Conservation (phyloP, 352 stramenopile species). For the Globisporangium paroecandrum region DNA sequence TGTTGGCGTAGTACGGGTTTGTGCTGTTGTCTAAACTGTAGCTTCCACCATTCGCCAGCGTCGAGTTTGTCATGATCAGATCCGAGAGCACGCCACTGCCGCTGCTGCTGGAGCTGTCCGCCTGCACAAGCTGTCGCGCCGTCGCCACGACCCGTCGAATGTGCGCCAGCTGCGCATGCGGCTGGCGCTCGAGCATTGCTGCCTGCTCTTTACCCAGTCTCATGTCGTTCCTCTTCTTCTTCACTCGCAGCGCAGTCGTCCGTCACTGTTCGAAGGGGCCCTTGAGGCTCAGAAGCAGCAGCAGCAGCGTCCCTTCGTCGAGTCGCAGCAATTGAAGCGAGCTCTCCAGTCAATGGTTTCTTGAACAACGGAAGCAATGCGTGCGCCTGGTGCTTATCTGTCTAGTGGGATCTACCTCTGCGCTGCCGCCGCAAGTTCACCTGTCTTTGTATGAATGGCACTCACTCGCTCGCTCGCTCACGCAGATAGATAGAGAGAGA, state of each 20-base stretch:
- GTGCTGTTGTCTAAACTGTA: neutral
- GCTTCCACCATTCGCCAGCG: neutral
- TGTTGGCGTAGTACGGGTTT: slow-evolving; percentile 5
- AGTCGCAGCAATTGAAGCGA: no score
- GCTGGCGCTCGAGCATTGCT: neutral
- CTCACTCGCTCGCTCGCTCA: neutral
- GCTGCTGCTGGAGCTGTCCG: neutral
- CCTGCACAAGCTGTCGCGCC: neutral
- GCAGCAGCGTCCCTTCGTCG: no score
- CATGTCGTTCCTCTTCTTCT: neutral
- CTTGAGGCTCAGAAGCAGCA: no score
- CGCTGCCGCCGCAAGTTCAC: neutral
- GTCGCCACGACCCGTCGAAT: neutral
- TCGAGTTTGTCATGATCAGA: neutral
- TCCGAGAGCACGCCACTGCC: neutral
- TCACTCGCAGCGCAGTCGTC: neutral
- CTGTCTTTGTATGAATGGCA: neutral
- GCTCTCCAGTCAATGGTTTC: no score
- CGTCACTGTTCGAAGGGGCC: neutral
- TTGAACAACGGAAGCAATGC: no score
- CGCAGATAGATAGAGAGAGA: neutral
- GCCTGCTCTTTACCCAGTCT: neutral
- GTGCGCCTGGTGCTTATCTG: neutral
- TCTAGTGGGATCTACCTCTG: neutral
- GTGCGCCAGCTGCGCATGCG: neutral